Evolutionary conservation across 129 eudicot species (phyloP).

Genomic region (Silybum marianum): DNA sequence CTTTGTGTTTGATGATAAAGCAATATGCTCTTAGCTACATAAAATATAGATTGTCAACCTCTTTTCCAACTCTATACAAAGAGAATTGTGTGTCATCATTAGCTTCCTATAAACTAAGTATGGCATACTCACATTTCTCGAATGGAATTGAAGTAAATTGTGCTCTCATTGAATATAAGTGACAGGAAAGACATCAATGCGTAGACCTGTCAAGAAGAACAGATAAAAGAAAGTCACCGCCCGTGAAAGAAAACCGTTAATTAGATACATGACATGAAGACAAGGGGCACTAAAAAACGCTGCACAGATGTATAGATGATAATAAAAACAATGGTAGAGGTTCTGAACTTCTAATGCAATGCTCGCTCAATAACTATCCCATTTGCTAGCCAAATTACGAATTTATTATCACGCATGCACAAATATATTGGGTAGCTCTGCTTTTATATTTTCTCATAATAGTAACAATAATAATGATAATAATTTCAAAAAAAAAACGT

Average conservation of each 20-base stretch:
- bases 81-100: too few relatives aligned
- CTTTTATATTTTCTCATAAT: not conserved
- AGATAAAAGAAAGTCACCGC: not conserved
- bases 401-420: conserved; percentile 11
- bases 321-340: not conserved
- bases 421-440: not conserved
- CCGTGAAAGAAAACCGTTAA: not conserved
- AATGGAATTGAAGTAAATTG: conserved; percentile 80
- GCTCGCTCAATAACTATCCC: not conserved
- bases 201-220: conserved; percentile 50
- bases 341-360: not conserved
- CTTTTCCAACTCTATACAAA: not conserved
- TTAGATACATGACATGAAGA: conserved; percentile 2
- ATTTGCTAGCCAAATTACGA: not conserved
- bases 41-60: not conserved
- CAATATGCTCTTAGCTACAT: not conserved
- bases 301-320: not conserved
- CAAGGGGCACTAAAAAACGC: not conserved
- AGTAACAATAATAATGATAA: not conserved
- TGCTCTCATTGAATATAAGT: conserved; percentile 52
- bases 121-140: conserved; percentile 87
- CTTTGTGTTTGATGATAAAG: not conserved
- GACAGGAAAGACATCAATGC: conserved; percentile 90
- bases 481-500: not conserved
- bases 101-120: too few relatives aligned